A percentile compares a stretch with the other conserved stretches of the same genome.
Evolutionary conservation across 108 stramenopile species (phyloP).

Genomic region (Cyclotella kingstonii): DNA sequence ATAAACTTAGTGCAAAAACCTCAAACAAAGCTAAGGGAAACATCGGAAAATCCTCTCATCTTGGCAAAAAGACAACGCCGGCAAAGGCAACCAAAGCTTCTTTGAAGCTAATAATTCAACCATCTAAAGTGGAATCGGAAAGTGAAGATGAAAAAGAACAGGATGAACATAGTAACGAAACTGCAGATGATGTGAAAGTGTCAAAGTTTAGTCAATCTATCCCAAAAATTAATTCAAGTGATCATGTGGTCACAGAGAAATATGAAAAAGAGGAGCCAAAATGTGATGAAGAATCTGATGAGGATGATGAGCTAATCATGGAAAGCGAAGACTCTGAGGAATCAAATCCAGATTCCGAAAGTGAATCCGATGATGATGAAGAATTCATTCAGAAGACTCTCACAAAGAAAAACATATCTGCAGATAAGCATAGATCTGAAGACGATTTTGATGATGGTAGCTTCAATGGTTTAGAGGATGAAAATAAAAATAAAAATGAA

Average conservation of each 20-base stretch:
- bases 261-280: neutral
- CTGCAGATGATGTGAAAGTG: constrained; percentile 1
- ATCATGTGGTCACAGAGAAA: neutral
- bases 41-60: neutral
- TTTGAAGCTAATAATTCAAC: too few relatives aligned
- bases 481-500: constrained; percentile 16
- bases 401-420: neutral
- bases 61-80: constrained; percentile 5
- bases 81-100: neutral
- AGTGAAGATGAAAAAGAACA: constrained; percentile 8
- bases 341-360: neutral
- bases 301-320: constrained; percentile 3
- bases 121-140: neutral
- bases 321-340: constrained; percentile 1
- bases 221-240: too few relatives aligned
- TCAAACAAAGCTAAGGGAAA: constrained; percentile 4
- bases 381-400: neutral
- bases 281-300: neutral
- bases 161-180: neutral
- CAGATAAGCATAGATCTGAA: neutral
- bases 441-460: constrained; percentile 2
- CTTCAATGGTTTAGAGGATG: neutral
- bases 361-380: neutral
- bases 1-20: neutral
- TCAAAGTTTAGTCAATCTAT: too few relatives aligned